Base-by-base conservation (phyloP, 768 basidiomycete genomes). In the Hygrophorus russula region DNA sequence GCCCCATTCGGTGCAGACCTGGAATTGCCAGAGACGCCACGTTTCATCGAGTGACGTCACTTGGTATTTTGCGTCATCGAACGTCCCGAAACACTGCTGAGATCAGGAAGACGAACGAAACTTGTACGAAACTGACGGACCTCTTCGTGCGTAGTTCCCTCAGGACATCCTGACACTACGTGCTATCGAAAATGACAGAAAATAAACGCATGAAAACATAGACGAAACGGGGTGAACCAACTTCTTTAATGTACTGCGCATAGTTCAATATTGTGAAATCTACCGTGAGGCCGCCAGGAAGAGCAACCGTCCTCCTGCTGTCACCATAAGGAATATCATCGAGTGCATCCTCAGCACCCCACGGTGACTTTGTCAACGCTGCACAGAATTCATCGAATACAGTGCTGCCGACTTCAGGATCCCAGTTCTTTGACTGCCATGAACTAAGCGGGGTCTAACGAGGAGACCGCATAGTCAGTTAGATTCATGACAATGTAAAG, bases 1-100 rank as follows among this genome's bases (percentile, higher is more conserved):
- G 2, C 92, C 94, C 94, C 94, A 97, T 54, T 94, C 76, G 0
- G 88, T 91, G 66, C 90, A 92, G 41, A 90, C 86, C 63, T 89
- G 92, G 71, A 90, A 94, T 4, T 68, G 51, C 93, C 93, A 97
- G 10, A 82, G 63, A 33, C 89, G 72, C 93, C 93, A 97, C 4
- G 70, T 72, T 52, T 88, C 74, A 45, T 76, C 69, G 6, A 90
- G 58, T 9, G 71, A 73, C 1, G 71, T 77, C 10, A 70, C 66
- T 49, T 70, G 69, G 60, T 74, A 94, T 51, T 78, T 67, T 3
- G 66, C 53, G 50, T 82, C 82, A 46, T 93, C 66, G 48, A 70
- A 80, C 0, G 89, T 86, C 4, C 91, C 90, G 53, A 93, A 96
- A 62, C 93, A 97, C 79, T 91, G 48, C 15, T 13, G 31, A 10